A percentile compares a stretch with the other conserved stretches of the same genome.
Evolutionary conservation across 768 basidiomycete species (phyloP).

Genomic region (Pisolithus sp.): DNA sequence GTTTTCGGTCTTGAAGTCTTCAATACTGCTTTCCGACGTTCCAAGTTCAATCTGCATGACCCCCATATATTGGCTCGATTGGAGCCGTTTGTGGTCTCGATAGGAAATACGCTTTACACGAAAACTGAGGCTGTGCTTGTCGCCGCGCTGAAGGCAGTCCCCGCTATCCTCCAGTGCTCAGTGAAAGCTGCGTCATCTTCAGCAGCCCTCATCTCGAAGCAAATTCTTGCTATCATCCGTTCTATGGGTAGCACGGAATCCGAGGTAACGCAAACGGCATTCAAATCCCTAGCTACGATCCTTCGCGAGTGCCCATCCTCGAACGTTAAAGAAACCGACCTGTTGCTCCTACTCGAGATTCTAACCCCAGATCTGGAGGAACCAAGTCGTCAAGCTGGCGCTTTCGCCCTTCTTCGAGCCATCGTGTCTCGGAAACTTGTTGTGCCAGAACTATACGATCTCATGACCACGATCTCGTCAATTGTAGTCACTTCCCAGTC

Average conservation of each 20-base stretch:
- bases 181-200: slow-evolving; percentile 68
- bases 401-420: slow-evolving; percentile 84
- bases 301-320: slow-evolving; percentile 84
- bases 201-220: slow-evolving; percentile 75
- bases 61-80: slow-evolving; percentile 69
- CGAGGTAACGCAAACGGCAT: slow-evolving; percentile 80
- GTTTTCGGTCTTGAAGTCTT: slow-evolving; percentile 90
- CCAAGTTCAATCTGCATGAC: slow-evolving; percentile 81
- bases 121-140: slow-evolving; percentile 66
- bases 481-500: slow-evolving; percentile 94
- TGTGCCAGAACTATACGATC: slow-evolving; percentile 93
- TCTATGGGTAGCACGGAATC: slow-evolving; percentile 83
- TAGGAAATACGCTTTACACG: slow-evolving; percentile 92
- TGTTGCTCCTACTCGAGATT: slow-evolving; percentile 80
- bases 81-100: slow-evolving; percentile 77
- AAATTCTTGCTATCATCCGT: slow-evolving; percentile 77
- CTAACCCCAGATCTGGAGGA: slow-evolving; percentile 90
- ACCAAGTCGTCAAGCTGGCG: slow-evolving; percentile 72
- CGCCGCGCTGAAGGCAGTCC: slow-evolving; percentile 71
- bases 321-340: slow-evolving; percentile 82
- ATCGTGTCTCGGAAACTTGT: slow-evolving; percentile 89
- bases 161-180: slow-evolving; percentile 79
- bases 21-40: slow-evolving; percentile 78
- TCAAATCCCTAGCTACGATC: slow-evolving; percentile 79
- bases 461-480: slow-evolving; percentile 89